These are phyloP conservation scores for Fusarium miscanthi DNA, from an alignment of 2,329 filamentous ascomycete genomes.

Conservation along the genomic window DNA sequence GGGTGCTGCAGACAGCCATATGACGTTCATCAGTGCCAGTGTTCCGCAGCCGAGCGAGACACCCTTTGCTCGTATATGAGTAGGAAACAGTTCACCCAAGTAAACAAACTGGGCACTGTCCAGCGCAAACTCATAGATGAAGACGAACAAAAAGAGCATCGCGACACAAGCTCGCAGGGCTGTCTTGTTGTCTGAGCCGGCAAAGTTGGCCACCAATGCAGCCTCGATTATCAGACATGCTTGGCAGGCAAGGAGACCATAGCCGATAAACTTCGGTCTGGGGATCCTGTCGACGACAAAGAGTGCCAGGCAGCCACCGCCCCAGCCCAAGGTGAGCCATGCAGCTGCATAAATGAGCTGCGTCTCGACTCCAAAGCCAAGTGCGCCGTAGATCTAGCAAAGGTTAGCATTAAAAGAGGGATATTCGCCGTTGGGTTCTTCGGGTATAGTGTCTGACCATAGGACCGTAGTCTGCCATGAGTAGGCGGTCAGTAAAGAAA, in stretches of 20 bases:
- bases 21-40: neutral
- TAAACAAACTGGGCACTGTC: neutral
- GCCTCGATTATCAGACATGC: neutral
- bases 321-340: neutral
- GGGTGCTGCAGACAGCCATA: neutral
- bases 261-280: neutral
- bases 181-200: neutral
- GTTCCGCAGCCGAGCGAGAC: neutral
- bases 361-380: neutral
- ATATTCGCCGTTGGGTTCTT: neutral
- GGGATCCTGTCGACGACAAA: neutral
- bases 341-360: neutral
- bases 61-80: neutral
- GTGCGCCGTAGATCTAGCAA: neutral
- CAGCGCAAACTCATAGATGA: neutral
- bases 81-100: neutral
- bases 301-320: neutral
- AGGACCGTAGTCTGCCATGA: neutral
- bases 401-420: neutral
- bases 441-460: neutral
- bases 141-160: neutral
- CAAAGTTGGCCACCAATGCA: neutral
- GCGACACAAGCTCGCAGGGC: neutral
- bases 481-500: neutral
- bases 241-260: neutral